Evolutionary conservation across 306 rosid species (phyloP).

Genomic region (Crotalaria pallida): DNA sequence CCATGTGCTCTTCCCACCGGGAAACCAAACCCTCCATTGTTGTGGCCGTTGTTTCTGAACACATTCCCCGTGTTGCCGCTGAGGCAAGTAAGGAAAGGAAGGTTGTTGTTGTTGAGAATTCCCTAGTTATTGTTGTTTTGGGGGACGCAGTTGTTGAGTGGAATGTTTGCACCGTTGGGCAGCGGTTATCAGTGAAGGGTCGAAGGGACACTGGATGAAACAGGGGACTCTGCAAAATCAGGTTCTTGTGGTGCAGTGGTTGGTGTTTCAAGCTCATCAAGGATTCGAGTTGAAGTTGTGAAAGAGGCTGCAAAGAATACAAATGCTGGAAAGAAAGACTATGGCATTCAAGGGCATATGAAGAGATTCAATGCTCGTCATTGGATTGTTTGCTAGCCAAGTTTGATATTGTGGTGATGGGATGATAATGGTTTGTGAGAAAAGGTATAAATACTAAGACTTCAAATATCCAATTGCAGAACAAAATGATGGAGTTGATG

Average conservation of each 20-base stretch:
- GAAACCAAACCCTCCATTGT: slow-evolving; percentile 43
- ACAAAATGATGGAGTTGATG: slow-evolving; percentile 38
- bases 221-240: slow-evolving; percentile 8
- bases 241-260: background rate
- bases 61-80: slow-evolving; percentile 47
- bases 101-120: slow-evolving; percentile 63
- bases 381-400: slow-evolving; percentile 1
- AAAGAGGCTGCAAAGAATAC: slow-evolving; percentile 20
- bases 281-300: slow-evolving; percentile 34
- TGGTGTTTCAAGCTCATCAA: slow-evolving; percentile 19
- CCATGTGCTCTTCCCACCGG: slow-evolving; percentile 76
- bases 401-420: background rate
- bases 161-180: slow-evolving; percentile 62
- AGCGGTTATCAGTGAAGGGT: slow-evolving; percentile 10
- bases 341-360: slow-evolving; percentile 11
- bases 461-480: background rate
- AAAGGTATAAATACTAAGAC: background rate
- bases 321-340: slow-evolving; percentile 14
- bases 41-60: slow-evolving; percentile 46
- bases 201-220: slow-evolving; percentile 19
- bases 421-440: background rate
- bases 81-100: slow-evolving; percentile 84
- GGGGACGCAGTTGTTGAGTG: slow-evolving; percentile 51
- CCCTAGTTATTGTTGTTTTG: slow-evolving; percentile 68
- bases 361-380: slow-evolving; percentile 21